Conservation (phyloP, 2,329 filamentous ascomycete species). For the Aspergillus sp. region DNA sequence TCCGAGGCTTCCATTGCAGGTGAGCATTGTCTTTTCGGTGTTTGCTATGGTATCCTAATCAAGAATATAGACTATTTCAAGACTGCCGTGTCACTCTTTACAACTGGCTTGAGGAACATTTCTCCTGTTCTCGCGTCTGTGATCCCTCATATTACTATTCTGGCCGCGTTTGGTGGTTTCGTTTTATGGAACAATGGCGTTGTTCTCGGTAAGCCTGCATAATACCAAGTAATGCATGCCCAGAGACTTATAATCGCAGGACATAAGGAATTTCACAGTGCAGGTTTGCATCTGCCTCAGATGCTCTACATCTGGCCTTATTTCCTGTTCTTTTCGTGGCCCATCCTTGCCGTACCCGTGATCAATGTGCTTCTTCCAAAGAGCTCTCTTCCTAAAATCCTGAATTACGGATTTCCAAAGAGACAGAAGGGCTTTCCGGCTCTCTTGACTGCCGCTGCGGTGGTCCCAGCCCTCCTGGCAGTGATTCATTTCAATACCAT, state of each 20-base stretch:
- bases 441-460: slow-evolving; percentile 25
- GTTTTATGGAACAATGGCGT: slow-evolving; percentile 84
- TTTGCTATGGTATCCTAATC: slow-evolving; percentile 14
- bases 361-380: slow-evolving; percentile 31
- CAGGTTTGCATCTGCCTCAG: slow-evolving; percentile 79
- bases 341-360: slow-evolving; percentile 57
- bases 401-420: slow-evolving; percentile 27
- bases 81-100: slow-evolving; percentile 53
- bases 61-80: slow-evolving; percentile 38
- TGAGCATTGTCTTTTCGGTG: slow-evolving; percentile 19
- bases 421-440: slow-evolving; percentile 32
- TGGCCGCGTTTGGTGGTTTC: slow-evolving; percentile 63
- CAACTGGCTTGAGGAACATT: slow-evolving; percentile 46
- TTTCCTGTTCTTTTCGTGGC: slow-evolving; percentile 79
- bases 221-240: neutral
- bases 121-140: slow-evolving; percentile 32
- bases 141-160: slow-evolving; percentile 51
- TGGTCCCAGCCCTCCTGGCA: slow-evolving; percentile 37
- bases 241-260: slow-evolving; percentile 42
- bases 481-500: slow-evolving; percentile 77
- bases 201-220: slow-evolving; percentile 55
- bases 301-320: slow-evolving; percentile 95
- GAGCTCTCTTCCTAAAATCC: slow-evolving; percentile 22
- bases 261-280: slow-evolving; percentile 89
- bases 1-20: slow-evolving; percentile 43